Evolutionary conservation across 2,329 filamentous ascomycete genomes (phyloP).

Genomic region (Colletotrichum salicis): DNA sequence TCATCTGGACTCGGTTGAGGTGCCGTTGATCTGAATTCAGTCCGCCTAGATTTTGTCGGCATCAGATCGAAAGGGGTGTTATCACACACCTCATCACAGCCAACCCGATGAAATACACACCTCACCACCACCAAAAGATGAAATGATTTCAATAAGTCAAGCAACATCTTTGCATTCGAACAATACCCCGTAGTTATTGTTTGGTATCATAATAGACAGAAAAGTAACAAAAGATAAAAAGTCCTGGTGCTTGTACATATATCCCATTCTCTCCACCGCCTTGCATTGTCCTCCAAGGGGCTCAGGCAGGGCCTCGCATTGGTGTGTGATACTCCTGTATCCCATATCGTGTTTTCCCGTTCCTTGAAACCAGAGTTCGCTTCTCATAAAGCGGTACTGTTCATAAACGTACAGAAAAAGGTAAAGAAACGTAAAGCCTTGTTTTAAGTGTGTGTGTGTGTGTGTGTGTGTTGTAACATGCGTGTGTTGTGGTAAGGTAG

Average conservation of each 20-base stretch:
- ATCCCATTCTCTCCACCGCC: not conserved
- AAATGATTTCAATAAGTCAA: not conserved
- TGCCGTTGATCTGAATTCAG: no score
- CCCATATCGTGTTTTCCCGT: not conserved
- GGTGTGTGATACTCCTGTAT: not conserved
- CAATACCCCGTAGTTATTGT: not conserved
- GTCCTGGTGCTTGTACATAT: not conserved
- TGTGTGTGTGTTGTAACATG: not conserved
- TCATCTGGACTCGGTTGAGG: no score
- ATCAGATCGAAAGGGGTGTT: no score
- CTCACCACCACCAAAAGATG: not conserved
- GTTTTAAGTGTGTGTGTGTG: not conserved
- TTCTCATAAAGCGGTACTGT: not conserved
- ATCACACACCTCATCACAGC: not conserved
- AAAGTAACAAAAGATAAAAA: not conserved
- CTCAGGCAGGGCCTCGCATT: not conserved
- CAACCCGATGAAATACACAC: not conserved
- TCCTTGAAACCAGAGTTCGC: not conserved
- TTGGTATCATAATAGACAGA: conserved; percentile 8
- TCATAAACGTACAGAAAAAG: not conserved
- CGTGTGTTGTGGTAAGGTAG: not conserved
- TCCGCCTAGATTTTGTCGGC: no score
- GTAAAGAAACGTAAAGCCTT: not conserved
- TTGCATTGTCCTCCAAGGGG: not conserved
- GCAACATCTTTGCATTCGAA: not conserved